phyloP scores from a whole-genome alignment of 2,329 filamentous ascomycete genomes.

The Myrmaecium sp. region DNA sequence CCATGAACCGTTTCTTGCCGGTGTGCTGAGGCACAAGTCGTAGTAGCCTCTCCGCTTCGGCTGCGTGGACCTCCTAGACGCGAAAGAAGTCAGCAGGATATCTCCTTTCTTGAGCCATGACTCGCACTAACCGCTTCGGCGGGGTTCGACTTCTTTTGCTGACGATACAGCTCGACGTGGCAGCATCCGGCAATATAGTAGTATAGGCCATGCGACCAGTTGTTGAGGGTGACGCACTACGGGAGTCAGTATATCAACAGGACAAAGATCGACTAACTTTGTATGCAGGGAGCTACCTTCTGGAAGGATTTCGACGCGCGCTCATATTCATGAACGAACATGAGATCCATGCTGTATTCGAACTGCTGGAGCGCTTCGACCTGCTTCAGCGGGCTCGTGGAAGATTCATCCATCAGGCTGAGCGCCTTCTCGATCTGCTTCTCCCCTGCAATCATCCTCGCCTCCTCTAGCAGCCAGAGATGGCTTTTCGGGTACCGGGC shows the following conservation, averaged over 20 bases:
- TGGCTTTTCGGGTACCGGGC: constrained; percentile 61
- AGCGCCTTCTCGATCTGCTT: constrained; percentile 52
- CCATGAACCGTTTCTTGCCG: constrained; percentile 82
- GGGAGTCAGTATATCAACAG: constrained; percentile 3
- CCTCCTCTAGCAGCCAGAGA: constrained; percentile 80
- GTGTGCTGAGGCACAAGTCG: constrained; percentile 54
- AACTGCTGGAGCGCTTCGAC: constrained; percentile 74
- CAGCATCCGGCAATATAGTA: constrained; percentile 71
- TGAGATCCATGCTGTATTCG: constrained; percentile 59
- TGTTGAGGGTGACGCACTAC: constrained; percentile 66
- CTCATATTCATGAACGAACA: constrained; percentile 65
- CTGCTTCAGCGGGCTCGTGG: constrained; percentile 62
- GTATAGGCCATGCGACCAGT: constrained; percentile 82
- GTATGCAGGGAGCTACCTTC: too few species aligned
- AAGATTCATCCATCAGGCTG: constrained; percentile 39
- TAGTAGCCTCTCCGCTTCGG: constrained; percentile 49
- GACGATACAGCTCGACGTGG: constrained; percentile 67
- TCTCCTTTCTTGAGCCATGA: background rate
- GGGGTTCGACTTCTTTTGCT: constrained; percentile 28
- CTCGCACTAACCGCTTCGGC: constrained; percentile 25
- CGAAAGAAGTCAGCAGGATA: background rate
- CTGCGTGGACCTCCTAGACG: constrained; percentile 14
- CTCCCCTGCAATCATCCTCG: constrained; percentile 54
- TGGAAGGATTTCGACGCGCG: constrained; percentile 61
- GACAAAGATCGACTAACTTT: constrained; percentile 7